Percentiles rank a stretch among this genome's conserved stretches.
phyloP scores from a whole-genome alignment of 805 yeast genomes.

The Candida nitratophila region DNA sequence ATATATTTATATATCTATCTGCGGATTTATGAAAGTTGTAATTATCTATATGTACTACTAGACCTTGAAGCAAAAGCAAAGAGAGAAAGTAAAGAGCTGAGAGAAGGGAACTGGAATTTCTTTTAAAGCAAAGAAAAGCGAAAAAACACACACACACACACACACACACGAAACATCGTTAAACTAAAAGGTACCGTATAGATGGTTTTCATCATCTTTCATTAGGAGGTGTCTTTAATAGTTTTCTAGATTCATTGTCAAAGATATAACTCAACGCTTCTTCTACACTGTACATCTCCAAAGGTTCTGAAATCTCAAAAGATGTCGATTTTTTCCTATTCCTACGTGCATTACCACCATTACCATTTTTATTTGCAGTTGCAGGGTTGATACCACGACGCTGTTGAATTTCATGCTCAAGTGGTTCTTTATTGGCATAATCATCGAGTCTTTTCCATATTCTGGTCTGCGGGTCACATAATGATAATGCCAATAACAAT shows the following conservation, averaged over 20 bases:
- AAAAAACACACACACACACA: too few species aligned
- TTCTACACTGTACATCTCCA: background rate
- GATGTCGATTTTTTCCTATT: background rate
- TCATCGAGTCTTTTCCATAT: conserved; percentile 9
- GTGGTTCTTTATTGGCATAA: background rate
- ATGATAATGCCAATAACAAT: conserved; percentile 38
- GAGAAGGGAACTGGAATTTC: too few species aligned
- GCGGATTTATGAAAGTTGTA: too few species aligned
- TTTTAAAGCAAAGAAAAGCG: too few species aligned
- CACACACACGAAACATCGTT: too few species aligned
- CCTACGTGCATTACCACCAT: conserved; percentile 13
- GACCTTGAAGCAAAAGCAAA: too few species aligned
- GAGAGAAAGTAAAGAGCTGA: background rate
- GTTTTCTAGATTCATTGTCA: background rate
- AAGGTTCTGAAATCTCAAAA: background rate
- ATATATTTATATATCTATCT: too few species aligned
- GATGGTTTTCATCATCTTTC: too few species aligned
- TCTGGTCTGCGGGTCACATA: conserved; percentile 42
- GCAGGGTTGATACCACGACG: too few species aligned
- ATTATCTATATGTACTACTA: too few species aligned
- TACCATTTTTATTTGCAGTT: background rate
- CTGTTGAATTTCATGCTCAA: too few species aligned
- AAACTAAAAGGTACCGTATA: too few species aligned
- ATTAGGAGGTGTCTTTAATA: background rate
- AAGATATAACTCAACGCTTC: background rate